Evolutionary conservation across 257 asterid species (phyloP).

Genomic region (Primulina huaijiensis): DNA sequence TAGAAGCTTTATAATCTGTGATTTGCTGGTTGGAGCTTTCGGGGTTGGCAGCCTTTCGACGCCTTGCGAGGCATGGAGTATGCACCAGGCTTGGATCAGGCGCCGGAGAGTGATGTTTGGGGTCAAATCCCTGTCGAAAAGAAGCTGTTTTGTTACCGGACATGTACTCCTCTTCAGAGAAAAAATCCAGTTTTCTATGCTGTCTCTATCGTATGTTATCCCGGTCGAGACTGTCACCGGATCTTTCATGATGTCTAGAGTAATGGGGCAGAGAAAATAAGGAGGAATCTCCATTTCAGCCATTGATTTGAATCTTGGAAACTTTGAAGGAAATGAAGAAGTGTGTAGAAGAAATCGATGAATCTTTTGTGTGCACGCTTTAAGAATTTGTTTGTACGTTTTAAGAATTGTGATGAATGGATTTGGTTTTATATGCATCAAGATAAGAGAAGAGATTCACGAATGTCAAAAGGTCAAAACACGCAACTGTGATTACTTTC

Average conservation of each 20-base stretch:
- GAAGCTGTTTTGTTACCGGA: slow-evolving; percentile 62
- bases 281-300: slow-evolving; percentile 69
- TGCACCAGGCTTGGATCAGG: slow-evolving; percentile 79
- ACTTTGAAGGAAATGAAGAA: too few species aligned
- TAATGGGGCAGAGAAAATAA: slow-evolving; percentile 76
- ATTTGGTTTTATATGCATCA: background rate
- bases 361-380: background rate
- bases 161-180: slow-evolving; percentile 41
- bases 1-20: slow-evolving; percentile 53
- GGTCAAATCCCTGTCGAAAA: slow-evolving; percentile 44
- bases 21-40: slow-evolving; percentile 48
- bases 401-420: background rate
- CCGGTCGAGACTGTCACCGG: slow-evolving; percentile 76
- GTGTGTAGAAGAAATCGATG: background rate
- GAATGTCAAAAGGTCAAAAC: background rate
- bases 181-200: slow-evolving; percentile 77
- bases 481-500: background rate
- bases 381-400: background rate
- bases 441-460: background rate
- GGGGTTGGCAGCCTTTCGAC: slow-evolving; percentile 82
- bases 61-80: slow-evolving; percentile 52
- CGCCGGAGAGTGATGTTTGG: slow-evolving; percentile 84
- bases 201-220: slow-evolving; percentile 73
- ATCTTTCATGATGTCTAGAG: slow-evolving; percentile 75
- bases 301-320: background rate